These are phyloP conservation scores for Fistulinella prunicolor DNA, from an alignment of 768 basidiomycete species.

Conservation along the genomic window DNA sequence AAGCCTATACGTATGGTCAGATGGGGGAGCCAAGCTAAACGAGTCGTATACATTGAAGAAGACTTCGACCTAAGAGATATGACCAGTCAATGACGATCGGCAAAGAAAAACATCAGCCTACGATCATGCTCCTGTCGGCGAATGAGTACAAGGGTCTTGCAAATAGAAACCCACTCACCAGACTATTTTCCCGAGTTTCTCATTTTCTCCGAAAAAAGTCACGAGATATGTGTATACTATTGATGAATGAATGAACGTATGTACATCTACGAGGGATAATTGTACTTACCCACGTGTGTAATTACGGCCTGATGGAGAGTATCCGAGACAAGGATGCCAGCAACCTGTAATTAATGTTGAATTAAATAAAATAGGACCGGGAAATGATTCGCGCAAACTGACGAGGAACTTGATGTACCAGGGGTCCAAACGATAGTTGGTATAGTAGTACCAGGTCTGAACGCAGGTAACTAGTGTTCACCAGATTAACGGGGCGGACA, in stretches of 20 bases:
- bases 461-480: constrained; percentile 47
- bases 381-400: constrained; percentile 9
- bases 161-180: constrained; percentile 35
- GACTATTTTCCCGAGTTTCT: constrained; percentile 36
- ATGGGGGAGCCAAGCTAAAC: neutral
- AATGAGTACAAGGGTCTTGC: constrained; percentile 1
- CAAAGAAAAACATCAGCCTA: constrained; percentile 1
- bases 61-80: constrained; percentile 43
- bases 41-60: constrained; percentile 45
- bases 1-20: constrained; percentile 23
- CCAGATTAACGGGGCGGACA: constrained; percentile 5
- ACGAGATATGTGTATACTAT: constrained; percentile 51
- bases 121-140: constrained; percentile 25
- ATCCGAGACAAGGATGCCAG: constrained; percentile 50
- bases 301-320: constrained; percentile 57
- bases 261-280: neutral
- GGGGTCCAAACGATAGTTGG: constrained; percentile 45
- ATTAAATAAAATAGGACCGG: neutral
- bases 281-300: constrained; percentile 45
- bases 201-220: constrained; percentile 34
- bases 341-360: constrained; percentile 50
- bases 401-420: constrained; percentile 53
- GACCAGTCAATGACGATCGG: constrained; percentile 1
- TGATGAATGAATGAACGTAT: neutral
- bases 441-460: constrained; percentile 57